Evolutionary conservation across 257 asterid species (phyloP), one percentile per base, ranked within the genome.

Genomic region (Eucommia ulmoides): DNA sequence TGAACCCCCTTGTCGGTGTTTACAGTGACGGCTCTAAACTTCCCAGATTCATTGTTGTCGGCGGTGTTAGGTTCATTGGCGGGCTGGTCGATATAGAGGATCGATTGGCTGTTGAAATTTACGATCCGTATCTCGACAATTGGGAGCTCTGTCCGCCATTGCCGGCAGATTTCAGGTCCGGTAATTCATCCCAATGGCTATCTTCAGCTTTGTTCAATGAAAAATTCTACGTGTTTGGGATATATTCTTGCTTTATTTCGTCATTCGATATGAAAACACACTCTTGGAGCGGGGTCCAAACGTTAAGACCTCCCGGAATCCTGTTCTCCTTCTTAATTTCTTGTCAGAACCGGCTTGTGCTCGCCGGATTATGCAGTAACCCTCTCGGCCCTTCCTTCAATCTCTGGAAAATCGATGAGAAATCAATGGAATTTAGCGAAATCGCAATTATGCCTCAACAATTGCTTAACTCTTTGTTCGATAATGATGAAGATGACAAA

Each of bases 231-330:
- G 57, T 70, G 33, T 59, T 49, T 2, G 59, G 67, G 26, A 57
- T 25, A 17, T 45, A 41, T 56, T 66, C 69, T 8, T 12, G 54
- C 33, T 69, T 65, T 16, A 17, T 69, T 23, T 59, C 81, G 3
- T 66, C 22, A 24, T 66, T 69, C 4, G 62, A 69, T 57, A 14
- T 73, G 60, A 47, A 55, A 22, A 48, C 20, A 19, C 63, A 46
- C 45, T 20, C 19, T 16, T 73, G 80, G 80, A 69, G 71, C 48
- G 52, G 35, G 9, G 71, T 62, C 3, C 50, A 26, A 20, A 69
- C 74, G 18, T 59, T 74, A 1, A 63, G 64, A 68, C 77, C 74
- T 20, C 74, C 77, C 19, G 77, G 77, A 17, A 25, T 29, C 19
- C 9, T 44, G 45, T 45, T 45, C 18, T 55, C 74, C 1, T 50